Conservation (phyloP, 192 early-diverging fungal genomes). For the Coemansia sp. region DNA sequence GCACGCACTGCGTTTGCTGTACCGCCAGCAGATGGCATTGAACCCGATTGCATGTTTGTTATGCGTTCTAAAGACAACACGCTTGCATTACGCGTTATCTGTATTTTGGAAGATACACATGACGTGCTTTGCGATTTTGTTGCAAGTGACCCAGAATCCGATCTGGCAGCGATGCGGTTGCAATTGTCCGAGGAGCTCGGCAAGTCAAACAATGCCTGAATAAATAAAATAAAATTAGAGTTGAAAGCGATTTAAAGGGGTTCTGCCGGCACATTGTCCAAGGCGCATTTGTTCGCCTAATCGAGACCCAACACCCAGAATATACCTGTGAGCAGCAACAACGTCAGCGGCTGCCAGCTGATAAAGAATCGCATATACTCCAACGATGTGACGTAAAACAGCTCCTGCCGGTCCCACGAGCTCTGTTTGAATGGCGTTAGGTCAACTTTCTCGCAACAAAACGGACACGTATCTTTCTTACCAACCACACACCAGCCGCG, state of each 20-base stretch:
- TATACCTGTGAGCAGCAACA: slow-evolving; percentile 31
- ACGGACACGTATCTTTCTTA: slow-evolving; percentile 54
- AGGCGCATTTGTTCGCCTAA: background rate
- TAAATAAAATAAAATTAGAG: background rate
- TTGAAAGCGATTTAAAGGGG: background rate
- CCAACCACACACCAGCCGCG: slow-evolving; percentile 58
- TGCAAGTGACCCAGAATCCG: background rate
- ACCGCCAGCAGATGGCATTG: slow-evolving; percentile 32
- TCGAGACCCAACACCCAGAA: slow-evolving; percentile 47
- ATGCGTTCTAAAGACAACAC: background rate
- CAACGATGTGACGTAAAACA: slow-evolving; percentile 48
- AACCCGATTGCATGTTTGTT: slow-evolving; percentile 7
- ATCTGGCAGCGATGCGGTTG: background rate
- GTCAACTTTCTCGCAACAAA: slow-evolving; percentile 56
- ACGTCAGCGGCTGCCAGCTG: slow-evolving; percentile 51
- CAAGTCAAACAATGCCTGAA: background rate
- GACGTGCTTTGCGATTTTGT: background rate
- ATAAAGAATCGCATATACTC: slow-evolving; percentile 56
- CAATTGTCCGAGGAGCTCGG: background rate
- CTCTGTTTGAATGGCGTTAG: slow-evolving; percentile 39
- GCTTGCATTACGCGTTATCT: background rate
- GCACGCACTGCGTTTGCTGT: slow-evolving; percentile 21
- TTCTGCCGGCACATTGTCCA: background rate
- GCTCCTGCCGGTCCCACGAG: slow-evolving; percentile 57
- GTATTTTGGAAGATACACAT: background rate